phyloP scores from a whole-genome alignment of 306 rosid species.

The Elaeagnus macrophylla region DNA sequence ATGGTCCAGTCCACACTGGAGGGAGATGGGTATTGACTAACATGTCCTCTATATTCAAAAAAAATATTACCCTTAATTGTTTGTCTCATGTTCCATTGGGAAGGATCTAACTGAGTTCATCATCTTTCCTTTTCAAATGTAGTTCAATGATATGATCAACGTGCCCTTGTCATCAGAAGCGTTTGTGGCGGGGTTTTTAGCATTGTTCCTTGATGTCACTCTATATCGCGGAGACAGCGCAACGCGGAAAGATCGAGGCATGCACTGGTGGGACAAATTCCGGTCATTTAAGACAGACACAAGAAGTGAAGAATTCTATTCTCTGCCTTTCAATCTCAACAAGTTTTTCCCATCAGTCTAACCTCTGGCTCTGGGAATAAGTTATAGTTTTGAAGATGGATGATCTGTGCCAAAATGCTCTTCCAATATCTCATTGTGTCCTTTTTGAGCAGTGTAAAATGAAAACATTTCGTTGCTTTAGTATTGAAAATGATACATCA shows the following conservation, averaged over 20 bases:
- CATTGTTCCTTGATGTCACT: slow-evolving; percentile 57
- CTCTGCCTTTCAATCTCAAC: slow-evolving; percentile 84
- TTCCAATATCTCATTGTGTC: neutral
- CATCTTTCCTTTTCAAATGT: slow-evolving; percentile 8
- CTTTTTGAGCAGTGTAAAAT: neutral
- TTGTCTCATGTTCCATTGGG: neutral
- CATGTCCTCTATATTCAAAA: neutral
- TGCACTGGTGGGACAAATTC: slow-evolving; percentile 89
- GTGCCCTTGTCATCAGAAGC: slow-evolving; percentile 81
- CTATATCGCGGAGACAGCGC: slow-evolving; percentile 57
- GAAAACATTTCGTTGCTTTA: no score
- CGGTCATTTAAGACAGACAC: slow-evolving; percentile 66
- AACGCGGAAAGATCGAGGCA: slow-evolving; percentile 64
- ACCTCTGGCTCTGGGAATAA: slow-evolving; percentile 10
- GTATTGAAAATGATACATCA: no score
- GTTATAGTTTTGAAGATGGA: neutral
- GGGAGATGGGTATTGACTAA: slow-evolving; percentile 70
- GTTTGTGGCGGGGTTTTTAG: slow-evolving; percentile 68
- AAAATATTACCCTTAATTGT: neutral
- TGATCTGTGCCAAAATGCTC: neutral
- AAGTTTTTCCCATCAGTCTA: slow-evolving; percentile 90
- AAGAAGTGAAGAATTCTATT: slow-evolving; percentile 80
- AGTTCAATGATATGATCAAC: slow-evolving; percentile 93
- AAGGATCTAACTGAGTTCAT: neutral
- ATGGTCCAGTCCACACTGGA: slow-evolving; percentile 78